Evolutionary conservation across 2,329 filamentous ascomycete genomes (phyloP), one percentile per base, ranked within the genome.

Genomic region (Amesomyces nigricolor): DNA sequence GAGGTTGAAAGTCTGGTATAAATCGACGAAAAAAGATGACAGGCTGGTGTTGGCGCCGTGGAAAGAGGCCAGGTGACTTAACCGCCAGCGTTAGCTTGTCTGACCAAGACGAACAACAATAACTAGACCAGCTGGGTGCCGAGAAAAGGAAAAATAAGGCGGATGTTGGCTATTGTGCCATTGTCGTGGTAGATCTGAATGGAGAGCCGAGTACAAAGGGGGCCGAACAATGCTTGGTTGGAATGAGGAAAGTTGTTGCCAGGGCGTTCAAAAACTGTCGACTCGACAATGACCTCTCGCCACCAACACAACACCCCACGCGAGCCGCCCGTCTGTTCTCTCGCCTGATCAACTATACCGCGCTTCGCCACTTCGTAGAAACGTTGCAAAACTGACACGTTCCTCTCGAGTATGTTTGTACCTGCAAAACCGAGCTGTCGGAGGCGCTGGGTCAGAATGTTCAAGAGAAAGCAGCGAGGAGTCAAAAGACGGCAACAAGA

Each of bases 91-190:
- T 30, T 47, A 22, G 37, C 45, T 43, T 53, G 46, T 42, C 11
- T 35, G 39, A 46, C 51, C 51, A 22, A 39, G 30, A 19, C 37
- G 42, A 57, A 57, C 51, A 57, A 57, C 51, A 51, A 9, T 19
- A 10, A 17, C 26, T 35, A 37, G 30, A 35, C 46, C 35, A 44
- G 37, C 26, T 17, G 51, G 37, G 26, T 40, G 37, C 26, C 45
- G 43, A 51, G 22, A 17, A 29, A 10, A 7, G 32, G 11, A 11
- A 17, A 13, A 16, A 29, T n/a, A 19, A n/a, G 26, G 47, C 17
- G 46, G 16, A 3, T 40, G 50, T 53, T 50, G 44, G 47, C 26
- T 38, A 40, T 30, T 43, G 17, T 8, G 32, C 42, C 48, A 57
- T 57, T 57, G 51, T 57, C 9, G 7, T 13, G 4, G n/a, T 17